Evolutionary conservation across 2,329 filamentous ascomycete species (phyloP).

Genomic region (Bertia moriformis): DNA sequence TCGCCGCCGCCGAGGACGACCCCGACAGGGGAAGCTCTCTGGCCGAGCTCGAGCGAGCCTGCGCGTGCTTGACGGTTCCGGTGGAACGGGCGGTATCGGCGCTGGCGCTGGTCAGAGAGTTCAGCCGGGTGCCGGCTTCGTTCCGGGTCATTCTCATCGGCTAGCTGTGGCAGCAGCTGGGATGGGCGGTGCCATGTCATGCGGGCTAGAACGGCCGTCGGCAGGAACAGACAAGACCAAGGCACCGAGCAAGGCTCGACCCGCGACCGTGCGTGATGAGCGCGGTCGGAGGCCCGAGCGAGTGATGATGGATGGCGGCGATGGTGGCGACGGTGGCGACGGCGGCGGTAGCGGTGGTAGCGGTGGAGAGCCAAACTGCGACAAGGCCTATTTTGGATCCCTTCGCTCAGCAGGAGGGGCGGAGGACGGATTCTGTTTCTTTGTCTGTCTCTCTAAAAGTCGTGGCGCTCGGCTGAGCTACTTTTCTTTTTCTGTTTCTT

Average conservation of each 20-base stretch:
- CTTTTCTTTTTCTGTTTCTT: not conserved
- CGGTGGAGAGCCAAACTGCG: not conserved
- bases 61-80: not conserved
- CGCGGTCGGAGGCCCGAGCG: no score
- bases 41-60: not conserved
- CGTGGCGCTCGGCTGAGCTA: not conserved
- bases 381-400: not conserved
- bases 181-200: not conserved
- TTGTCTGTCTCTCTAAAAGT: no score
- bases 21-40: no score
- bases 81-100: not conserved
- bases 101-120: not conserved
- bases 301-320: not conserved
- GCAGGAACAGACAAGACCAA: no score
- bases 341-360: not conserved
- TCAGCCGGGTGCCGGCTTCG: not conserved
- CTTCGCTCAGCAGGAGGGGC: no score
- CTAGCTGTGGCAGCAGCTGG: not conserved
- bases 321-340: not conserved
- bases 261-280: not conserved
- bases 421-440: no score
- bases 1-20: not conserved
- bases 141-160: not conserved
- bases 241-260: not conserved
- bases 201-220: no score